Percentiles rank a stretch among this genome's conserved stretches.
Conservation (phyloP, 345 rosid genomes). For the Hibiscus mutabilis region DNA sequence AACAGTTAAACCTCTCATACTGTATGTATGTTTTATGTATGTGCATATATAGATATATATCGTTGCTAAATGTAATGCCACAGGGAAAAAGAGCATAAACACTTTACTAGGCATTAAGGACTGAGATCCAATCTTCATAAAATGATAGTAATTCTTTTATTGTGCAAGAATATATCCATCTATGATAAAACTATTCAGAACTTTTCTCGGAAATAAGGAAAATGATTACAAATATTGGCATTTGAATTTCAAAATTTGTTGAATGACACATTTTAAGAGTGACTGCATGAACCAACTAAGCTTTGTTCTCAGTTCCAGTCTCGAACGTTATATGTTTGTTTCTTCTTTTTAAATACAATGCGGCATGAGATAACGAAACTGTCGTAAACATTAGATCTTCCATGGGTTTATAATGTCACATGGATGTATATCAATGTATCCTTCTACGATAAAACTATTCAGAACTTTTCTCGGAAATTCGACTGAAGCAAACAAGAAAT, state of each 20-base stretch:
- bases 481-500: slow-evolving; percentile 65
- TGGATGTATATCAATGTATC: not conserved
- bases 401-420: not conserved
- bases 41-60: not conserved
- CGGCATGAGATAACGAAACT: not conserved
- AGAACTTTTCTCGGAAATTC: slow-evolving; percentile 23
- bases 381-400: not conserved
- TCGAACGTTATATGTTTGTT: not conserved
- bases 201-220: not conserved
- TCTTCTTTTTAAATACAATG: not conserved
- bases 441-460: slow-evolving; percentile 8
- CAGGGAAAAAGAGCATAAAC: not conserved
- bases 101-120: not conserved
- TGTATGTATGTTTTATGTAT: not conserved
- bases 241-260: not conserved
- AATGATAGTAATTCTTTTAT: not conserved
- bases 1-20: not conserved
- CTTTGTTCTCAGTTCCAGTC: not conserved
- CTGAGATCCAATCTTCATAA: not conserved
- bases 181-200: no score
- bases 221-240: not conserved
- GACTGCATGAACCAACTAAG: not conserved
- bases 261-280: not conserved
- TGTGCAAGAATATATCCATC: not conserved
- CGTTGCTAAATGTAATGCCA: not conserved